These are phyloP conservation scores for Pisolithus sp. DNA, from an alignment of 768 basidiomycete genomes.

Conservation along the genomic window DNA sequence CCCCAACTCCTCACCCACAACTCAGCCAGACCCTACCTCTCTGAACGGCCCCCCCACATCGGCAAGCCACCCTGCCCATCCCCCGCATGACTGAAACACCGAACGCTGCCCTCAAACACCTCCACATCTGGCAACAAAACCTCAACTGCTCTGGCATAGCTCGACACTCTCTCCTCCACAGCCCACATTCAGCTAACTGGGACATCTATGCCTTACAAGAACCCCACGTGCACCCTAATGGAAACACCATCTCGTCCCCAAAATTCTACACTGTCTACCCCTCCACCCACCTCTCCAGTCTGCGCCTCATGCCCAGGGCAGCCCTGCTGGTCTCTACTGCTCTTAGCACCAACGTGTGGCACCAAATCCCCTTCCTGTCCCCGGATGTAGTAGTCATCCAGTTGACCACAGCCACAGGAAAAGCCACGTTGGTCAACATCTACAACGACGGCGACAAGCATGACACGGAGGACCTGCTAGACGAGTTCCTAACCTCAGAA, in stretches of 20 bases:
- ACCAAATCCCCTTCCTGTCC: conserved; percentile 10
- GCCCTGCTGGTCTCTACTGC: conserved; percentile 13
- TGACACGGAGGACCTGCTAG: not conserved
- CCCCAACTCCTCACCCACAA: not conserved
- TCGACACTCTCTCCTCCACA: conserved; percentile 11
- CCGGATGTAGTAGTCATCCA: conserved; percentile 18
- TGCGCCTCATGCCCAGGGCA: conserved; percentile 1
- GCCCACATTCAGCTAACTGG: not conserved
- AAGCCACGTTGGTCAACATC: conserved; percentile 11
- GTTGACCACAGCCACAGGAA: not conserved
- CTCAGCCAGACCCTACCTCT: too few species aligned
- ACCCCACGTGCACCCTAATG: not conserved
- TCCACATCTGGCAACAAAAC: conserved; percentile 27
- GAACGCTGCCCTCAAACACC: not conserved
- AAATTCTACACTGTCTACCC: not conserved
- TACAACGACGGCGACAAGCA: conserved; percentile 7
- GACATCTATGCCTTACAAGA: not conserved
- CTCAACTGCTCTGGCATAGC: conserved; percentile 14
- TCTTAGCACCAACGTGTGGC: conserved; percentile 17
- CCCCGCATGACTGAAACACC: too few species aligned
- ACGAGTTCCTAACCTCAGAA: not conserved
- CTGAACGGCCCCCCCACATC: too few species aligned
- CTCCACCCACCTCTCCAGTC: too few species aligned
- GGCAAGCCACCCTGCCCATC: too few species aligned
- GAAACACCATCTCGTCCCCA: not conserved